These are phyloP conservation scores for Durotheca rogersii DNA, from an alignment of 495 filamentous ascomycete genomes.

Conservation along the genomic window DNA sequence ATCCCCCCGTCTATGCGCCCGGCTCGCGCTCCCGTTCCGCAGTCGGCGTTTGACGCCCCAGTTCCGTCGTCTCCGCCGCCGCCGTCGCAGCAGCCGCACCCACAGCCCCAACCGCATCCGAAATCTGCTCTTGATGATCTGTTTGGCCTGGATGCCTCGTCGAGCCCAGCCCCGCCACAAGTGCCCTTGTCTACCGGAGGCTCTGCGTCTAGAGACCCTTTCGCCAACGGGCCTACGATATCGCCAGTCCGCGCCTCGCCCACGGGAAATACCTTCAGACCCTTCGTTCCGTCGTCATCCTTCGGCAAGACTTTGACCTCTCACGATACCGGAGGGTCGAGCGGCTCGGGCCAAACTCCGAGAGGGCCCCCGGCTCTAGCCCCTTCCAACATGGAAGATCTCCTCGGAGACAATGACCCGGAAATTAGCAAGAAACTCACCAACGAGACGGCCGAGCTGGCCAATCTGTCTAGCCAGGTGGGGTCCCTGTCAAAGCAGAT, in stretches of 20 bases:
- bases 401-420: slow-evolving; percentile 91
- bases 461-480: slow-evolving; percentile 94
- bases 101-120: too few relatives aligned
- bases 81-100: too few relatives aligned
- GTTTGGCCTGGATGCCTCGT: slow-evolving; percentile 78
- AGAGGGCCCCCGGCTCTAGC: slow-evolving; percentile 43
- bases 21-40: slow-evolving; percentile 50
- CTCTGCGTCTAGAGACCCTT: slow-evolving; percentile 61
- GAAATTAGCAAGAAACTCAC: slow-evolving; percentile 85
- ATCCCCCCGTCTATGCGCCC: slow-evolving; percentile 90
- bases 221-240: slow-evolving; percentile 52
- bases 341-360: slow-evolving; percentile 41
- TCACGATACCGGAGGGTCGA: slow-evolving; percentile 74
- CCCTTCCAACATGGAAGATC: slow-evolving; percentile 70
- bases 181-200: slow-evolving; percentile 70
- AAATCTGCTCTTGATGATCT: slow-evolving; percentile 87
- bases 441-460: slow-evolving; percentile 87
- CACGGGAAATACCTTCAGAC: slow-evolving; percentile 67
- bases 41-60: slow-evolving; percentile 43
- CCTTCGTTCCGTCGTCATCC: slow-evolving; percentile 85
- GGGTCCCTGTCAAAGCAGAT: slow-evolving; percentile 87
- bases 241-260: slow-evolving; percentile 54
- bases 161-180: slow-evolving; percentile 57
- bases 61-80: slow-evolving; percentile 53
- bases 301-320: slow-evolving; percentile 83